These are phyloP conservation scores for Ilyonectria mors-panacis DNA, from an alignment of 2,329 filamentous ascomycete species.

Conservation along the genomic window DNA sequence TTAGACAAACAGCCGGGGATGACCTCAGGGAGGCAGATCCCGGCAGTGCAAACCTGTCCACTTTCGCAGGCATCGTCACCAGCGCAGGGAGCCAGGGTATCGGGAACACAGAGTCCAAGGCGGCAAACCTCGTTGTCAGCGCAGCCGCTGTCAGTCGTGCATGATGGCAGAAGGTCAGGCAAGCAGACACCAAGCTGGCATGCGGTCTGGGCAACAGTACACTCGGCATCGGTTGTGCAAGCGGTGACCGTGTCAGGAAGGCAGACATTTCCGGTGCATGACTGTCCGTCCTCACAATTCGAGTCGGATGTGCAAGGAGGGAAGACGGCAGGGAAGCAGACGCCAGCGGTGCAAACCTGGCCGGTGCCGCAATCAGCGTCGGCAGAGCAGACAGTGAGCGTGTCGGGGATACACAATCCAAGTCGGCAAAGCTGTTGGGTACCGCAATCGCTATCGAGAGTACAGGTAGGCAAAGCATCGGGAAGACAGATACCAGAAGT, in stretches of 20 bases:
- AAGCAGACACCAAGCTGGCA: background rate
- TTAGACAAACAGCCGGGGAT: constrained; percentile 1
- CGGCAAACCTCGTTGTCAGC: background rate
- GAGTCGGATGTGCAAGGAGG: constrained; percentile 11
- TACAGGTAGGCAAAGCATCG: background rate
- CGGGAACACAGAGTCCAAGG: constrained; percentile 6
- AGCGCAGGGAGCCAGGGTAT: background rate
- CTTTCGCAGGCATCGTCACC: background rate
- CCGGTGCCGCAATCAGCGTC: background rate
- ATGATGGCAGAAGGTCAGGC: background rate
- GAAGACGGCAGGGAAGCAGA: background rate
- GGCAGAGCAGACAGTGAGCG: background rate
- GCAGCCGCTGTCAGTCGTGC: background rate
- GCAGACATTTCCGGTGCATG: constrained; percentile 10
- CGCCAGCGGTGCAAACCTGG: background rate
- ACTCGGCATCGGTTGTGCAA: background rate
- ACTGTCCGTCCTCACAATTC: background rate
- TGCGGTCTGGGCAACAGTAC: background rate
- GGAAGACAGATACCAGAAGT: background rate
- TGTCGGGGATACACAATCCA: constrained; percentile 5
- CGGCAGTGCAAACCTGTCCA: constrained; percentile 9
- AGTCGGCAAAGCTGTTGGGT: background rate
- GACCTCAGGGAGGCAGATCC: constrained; percentile 6
- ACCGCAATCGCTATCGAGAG: background rate
- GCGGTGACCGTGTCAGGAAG: constrained; percentile 6